Percentiles rank a stretch among this genome's conserved stretches.
These are phyloP conservation scores for Perilla frutescens DNA, from an alignment of 257 asterid species.

Conservation along the genomic window DNA sequence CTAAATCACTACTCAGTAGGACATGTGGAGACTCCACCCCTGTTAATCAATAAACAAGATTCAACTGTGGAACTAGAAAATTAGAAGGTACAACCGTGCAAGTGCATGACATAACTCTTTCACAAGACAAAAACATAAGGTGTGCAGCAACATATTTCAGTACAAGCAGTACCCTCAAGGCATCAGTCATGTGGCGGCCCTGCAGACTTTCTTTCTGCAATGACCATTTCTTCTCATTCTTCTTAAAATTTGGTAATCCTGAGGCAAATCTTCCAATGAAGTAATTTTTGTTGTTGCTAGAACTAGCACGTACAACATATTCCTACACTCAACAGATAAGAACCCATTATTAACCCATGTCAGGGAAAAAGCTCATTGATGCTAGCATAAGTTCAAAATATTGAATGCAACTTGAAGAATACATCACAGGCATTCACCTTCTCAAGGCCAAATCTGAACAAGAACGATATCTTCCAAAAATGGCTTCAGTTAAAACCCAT, in stretches of 20 bases:
- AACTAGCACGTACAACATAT: conserved; percentile 85
- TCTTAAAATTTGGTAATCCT: conserved; percentile 86
- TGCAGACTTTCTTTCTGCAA: conserved; percentile 92
- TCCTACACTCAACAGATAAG: conserved; percentile 56
- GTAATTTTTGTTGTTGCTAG: conserved; percentile 76
- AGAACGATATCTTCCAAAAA: conserved; percentile 12
- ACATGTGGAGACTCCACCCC: conserved; percentile 14
- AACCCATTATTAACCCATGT: background rate
- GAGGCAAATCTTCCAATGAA: conserved; percentile 88
- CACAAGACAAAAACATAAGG: background rate
- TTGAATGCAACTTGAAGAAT: conserved; percentile 1
- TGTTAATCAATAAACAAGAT: background rate
- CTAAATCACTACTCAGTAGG: conserved; percentile 7
- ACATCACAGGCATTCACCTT: conserved; percentile 18
- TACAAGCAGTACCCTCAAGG: conserved; percentile 70
- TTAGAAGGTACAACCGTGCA: background rate
- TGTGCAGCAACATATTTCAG: conserved; percentile 2
- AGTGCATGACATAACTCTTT: conserved; percentile 4
- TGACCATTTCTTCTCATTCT: conserved; percentile 87
- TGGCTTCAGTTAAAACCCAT: conserved; percentile 7
- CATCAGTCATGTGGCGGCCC: conserved; percentile 91
- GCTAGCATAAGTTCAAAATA: background rate
- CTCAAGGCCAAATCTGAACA: conserved; percentile 1
- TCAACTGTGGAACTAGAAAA: conserved; percentile 1
- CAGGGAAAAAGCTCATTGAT: background rate